phyloP scores from a whole-genome alignment of 345 rosid genomes.

The Litchi chinensis region DNA sequence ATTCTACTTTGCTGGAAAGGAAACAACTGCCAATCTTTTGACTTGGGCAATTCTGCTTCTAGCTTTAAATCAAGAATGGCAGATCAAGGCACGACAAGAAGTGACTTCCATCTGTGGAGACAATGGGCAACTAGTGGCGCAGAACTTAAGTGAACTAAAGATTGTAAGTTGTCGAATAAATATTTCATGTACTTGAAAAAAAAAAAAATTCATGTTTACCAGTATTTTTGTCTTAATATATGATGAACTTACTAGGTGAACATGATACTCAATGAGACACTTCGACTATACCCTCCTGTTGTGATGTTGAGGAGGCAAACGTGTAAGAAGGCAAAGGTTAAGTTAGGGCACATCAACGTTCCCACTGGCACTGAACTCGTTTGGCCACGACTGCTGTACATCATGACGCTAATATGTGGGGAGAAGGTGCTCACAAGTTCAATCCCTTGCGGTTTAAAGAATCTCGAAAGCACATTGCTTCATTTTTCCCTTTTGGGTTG shows the following conservation, averaged over 20 bases:
- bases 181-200: no score
- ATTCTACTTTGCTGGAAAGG: conserved; percentile 87
- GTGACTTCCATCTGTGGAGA: conserved; percentile 42
- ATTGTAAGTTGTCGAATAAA: conserved; percentile 46
- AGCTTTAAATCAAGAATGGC: conserved; percentile 88
- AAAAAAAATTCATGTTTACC: no score
- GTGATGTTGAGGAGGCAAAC: conserved; percentile 52
- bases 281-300: conserved; percentile 77
- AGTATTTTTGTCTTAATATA: no score
- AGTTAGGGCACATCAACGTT: conserved; percentile 59
- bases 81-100: conserved; percentile 75
- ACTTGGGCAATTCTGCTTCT: conserved; percentile 69
- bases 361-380: conserved; percentile 64
- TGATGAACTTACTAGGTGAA: conserved; percentile 42
- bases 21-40: conserved; percentile 70
- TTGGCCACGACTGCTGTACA: conserved; percentile 53
- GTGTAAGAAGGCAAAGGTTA: conserved; percentile 23
- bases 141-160: conserved; percentile 58
- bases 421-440: conserved; percentile 61
- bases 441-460: conserved; percentile 62
- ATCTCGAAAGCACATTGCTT: conserved; percentile 47
- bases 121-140: conserved; percentile 35
- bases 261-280: conserved; percentile 70
- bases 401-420: conserved; percentile 68
- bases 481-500: conserved; percentile 55